Evolutionary conservation across 805 yeast species (phyloP), one percentile per base, ranked within the genome.

Genomic region (Wickerhamiella occidentalis): DNA sequence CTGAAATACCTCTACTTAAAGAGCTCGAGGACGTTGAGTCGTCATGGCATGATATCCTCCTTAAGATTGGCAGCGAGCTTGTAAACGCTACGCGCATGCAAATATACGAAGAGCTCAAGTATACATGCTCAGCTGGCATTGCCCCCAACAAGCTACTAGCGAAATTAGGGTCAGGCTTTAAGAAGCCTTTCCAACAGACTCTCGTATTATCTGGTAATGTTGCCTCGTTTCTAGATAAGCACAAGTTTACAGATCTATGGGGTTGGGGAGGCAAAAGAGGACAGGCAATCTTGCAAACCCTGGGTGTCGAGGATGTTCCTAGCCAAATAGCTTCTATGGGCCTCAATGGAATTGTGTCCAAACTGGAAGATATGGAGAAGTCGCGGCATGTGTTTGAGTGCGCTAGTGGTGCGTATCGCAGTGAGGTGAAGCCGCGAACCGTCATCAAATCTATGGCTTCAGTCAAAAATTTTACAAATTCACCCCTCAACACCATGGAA

Each of bases 181-280:
- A 74, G 45, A 92, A 92, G 58, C 98, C 98, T 0, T 78, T 85
- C 61, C 77, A 79, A 40, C 97, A 92, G 61, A 85, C 96, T 0
- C 71, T 85, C 2, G 71, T 92, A 0, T 63, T 80, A 25, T 75
- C 74, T 38, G 58, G 60, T 1, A 64, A 75, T 13, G 67, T 80
- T 1, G 54, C 66, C 1, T 57, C 60, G 0, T 92, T 90, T 61
- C 62, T 88, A 9, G 68, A 68, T 26, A 69, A 74, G 22, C 79
- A 81, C 61, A 76, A 78, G 51, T 61, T 90, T 18, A 75, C 77
- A 0, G 94, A 87, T 56, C 76, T 90, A 51, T 82, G 95, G 75
- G 86, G 95, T 0, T 68, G 90, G 72, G 97, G 98, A 6, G 98
- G 97, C 2, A 85, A 85, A 55, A 65, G 73, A 8, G 98, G 98